Evolutionary conservation across 768 basidiomycete genomes (phyloP), one percentile per base, ranked within the genome.

Genomic region (Piloderma croceum): DNA sequence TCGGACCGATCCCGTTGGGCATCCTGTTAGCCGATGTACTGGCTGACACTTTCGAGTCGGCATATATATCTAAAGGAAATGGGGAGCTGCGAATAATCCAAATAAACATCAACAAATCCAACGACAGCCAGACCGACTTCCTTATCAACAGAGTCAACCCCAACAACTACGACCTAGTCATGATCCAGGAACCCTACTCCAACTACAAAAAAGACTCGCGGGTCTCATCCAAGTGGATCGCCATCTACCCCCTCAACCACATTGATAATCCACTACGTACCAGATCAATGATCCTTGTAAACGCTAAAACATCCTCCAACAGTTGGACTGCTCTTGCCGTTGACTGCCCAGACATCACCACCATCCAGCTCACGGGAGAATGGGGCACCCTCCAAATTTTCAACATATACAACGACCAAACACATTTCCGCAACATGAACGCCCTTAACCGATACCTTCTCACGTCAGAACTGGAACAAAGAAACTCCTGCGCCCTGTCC

Each of bases 161-260:
- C 0, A 6, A 39, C 9, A 7, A 25, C 1, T 52, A 42, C 22
- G 56, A 63, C 44, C 45, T 66, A 1, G 37, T 54, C 0, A 34
- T 49, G 2, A 24, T 64, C 2, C 63, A 66, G 39, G 64, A 66
- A 47, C 64, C 62, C 1, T 44, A 52, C 33, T 38, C 61, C 4
- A 49, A 61, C 39, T 34, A 27, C 9, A 29, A 44, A 1, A n/a
- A n/a, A n/a, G n/a, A n/a, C n/a, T n/a, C n/a, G n/a, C n/a, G n/a
- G n/a, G n/a, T n/a, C n/a, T n/a, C n/a, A n/a, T n/a, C n/a, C n/a
- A n/a, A n/a, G n/a, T n/a, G n/a, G n/a, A n/a, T n/a, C n/a, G n/a
- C n/a, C n/a, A n/a, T n/a, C n/a, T n/a, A n/a, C n/a, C n/a, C n/a
- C n/a, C n/a, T n/a, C n/a, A n/a, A n/a, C n/a, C n/a, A n/a, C n/a